These are phyloP conservation scores for Rhodotorula mucilaginosa DNA, from an alignment of 1,284 basidiomycete species.

Conservation along the genomic window DNA sequence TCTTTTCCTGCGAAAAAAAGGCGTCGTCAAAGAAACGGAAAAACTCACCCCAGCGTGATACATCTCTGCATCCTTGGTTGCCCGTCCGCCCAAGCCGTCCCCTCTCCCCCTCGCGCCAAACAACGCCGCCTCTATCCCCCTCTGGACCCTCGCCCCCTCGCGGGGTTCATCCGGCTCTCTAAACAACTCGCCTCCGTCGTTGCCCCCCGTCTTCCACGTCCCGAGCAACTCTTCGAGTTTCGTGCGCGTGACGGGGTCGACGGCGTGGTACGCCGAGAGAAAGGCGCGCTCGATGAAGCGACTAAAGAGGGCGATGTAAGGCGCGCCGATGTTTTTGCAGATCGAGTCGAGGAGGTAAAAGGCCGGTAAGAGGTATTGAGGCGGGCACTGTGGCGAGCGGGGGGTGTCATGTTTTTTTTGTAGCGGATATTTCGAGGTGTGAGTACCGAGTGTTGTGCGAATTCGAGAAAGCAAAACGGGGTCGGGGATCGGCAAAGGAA, in stretches of 20 bases:
- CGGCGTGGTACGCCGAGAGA: constrained; percentile 67
- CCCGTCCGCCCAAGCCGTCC: constrained; percentile 11
- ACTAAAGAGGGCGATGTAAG: constrained; percentile 66
- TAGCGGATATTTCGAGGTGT: not conserved
- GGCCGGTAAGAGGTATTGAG: constrained; percentile 84
- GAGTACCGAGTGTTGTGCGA: not conserved
- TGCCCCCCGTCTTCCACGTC: constrained; percentile 83
- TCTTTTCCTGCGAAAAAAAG: too few species aligned
- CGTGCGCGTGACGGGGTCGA: constrained; percentile 62
- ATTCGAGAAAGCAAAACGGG: too few species aligned
- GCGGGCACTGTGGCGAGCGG: constrained; percentile 45
- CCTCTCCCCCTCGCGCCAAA: constrained; percentile 35
- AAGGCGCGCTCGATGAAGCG: constrained; percentile 57
- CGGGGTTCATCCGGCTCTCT: constrained; percentile 50
- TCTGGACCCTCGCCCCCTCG: constrained; percentile 33
- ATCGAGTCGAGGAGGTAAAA: constrained; percentile 97
- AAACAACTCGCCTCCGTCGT: constrained; percentile 76
- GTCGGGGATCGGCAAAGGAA: too few species aligned
- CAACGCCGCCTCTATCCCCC: constrained; percentile 40
- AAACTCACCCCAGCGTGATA: constrained; percentile 22
- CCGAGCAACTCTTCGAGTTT: constrained; percentile 96
- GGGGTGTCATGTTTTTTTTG: not conserved
- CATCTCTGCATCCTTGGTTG: constrained; percentile 8
- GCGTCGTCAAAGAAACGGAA: too few species aligned
- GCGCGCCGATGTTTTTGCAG: constrained; percentile 81